Conservation (phyloP, 371 early-diverging fungal species). For the Chytridium lagenaria region DNA sequence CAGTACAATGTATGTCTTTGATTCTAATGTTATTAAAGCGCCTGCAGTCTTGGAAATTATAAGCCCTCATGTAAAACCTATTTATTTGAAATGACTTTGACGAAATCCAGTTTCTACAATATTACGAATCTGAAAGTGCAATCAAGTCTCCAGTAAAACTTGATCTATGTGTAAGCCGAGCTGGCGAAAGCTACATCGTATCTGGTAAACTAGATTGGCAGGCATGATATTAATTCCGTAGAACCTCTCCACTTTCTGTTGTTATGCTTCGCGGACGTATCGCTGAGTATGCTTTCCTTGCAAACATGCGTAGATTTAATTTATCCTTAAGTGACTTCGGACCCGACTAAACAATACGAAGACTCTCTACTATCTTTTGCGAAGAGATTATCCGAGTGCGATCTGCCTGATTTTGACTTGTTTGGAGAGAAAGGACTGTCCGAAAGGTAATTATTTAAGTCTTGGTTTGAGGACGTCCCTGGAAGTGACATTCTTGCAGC, state of each 20-base stretch:
- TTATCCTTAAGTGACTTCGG: background rate
- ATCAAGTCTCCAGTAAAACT: background rate
- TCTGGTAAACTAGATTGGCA: background rate
- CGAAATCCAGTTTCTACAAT: background rate
- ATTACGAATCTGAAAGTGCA: background rate
- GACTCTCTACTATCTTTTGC: slow-evolving; percentile 9
- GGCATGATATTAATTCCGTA: background rate
- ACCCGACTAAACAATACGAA: background rate
- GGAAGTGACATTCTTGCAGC: no score
- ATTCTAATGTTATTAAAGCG: background rate
- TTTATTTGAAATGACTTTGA: background rate
- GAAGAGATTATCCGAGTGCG: slow-evolving; percentile 17
- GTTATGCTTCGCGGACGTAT: background rate
- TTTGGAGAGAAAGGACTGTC: slow-evolving; percentile 10
- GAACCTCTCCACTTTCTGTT: background rate
- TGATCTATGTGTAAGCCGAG: background rate
- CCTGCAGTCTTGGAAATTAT: background rate
- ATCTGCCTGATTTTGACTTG: slow-evolving; percentile 30
- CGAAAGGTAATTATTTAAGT: slow-evolving; percentile 12
- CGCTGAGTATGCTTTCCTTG: background rate
- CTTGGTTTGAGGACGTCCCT: background rate
- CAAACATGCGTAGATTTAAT: background rate
- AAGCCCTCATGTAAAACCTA: background rate
- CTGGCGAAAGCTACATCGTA: background rate
- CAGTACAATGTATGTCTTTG: background rate